Evolutionary conservation across 192 early-diverging fungal genomes (phyloP), one percentile per base, ranked within the genome.

Genomic region (Coemansia interrupta): DNA sequence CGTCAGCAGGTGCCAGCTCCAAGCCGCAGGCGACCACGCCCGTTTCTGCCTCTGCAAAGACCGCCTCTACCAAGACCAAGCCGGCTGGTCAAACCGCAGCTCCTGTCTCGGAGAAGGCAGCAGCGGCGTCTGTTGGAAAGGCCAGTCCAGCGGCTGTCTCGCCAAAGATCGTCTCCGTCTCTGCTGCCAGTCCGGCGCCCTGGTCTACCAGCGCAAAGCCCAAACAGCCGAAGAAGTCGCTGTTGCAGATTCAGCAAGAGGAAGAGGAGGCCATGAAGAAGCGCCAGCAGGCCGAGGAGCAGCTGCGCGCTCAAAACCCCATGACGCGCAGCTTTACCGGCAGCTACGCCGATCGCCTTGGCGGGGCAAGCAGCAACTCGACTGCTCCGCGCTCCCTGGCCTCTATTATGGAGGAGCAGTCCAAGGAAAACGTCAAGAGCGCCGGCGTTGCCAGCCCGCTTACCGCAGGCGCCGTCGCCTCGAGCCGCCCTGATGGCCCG

Each of bases 161-260:
- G 12, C 20, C 26, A 30, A 56, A 28, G 19, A 36, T 23, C n/a
- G 42, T 23, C 24, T 22, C 42, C 24, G 17, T 32, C 32, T 29
- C 43, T 14, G 51, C 30, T 8, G 41, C 53, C 20, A 72, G 28
- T 20, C 58, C 73, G 5, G 73, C 73, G 28, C 73, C 73, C 1
- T 76, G 73, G 73, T 76, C 73, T 22, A 66, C 60, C 1, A 26
- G 49, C 40, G 11, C 59, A 29, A 66, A 58, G 47, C 38, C 36
- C 15, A 76, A 68, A 24, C 55, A 65, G 63, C 74, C 74, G n/a
- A 72, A 72, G 39, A 78, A 78, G 48, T 68, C 74, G 29, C 56
- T 80, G 14, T 40, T 76, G 62, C 72, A 80, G 55, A 80, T 80
- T 18, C 78, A 80, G 61, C 69, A 72, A 44, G 78, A 80, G 29